Conservation (phyloP, 2,329 filamentous ascomycete genomes). For the Colletotrichum paranaense region DNA sequence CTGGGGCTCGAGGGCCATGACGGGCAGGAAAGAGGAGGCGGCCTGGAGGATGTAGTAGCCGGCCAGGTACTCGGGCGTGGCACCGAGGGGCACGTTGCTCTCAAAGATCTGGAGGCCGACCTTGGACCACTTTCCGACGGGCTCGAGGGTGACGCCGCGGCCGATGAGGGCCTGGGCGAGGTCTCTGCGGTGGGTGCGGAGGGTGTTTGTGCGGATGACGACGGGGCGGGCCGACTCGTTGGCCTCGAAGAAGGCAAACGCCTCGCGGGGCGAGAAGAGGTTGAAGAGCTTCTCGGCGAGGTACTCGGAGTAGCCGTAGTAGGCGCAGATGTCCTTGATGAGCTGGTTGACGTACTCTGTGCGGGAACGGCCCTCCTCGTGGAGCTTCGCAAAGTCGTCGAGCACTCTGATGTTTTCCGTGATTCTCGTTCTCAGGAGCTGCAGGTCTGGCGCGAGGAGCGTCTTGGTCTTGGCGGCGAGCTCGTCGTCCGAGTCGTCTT, state of each 20-base stretch:
- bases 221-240: conserved; percentile 95
- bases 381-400: conserved; percentile 86
- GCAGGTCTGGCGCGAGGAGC: conserved; percentile 86
- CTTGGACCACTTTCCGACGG: conserved; percentile 98
- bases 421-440: conserved; percentile 87
- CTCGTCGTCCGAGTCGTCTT: conserved; percentile 71
- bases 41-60: conserved; percentile 99
- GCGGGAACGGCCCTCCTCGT: conserved; percentile 83
- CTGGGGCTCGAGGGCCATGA: conserved; percentile 96
- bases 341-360: conserved; percentile 90
- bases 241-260: conserved; percentile 98
- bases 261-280: conserved; percentile 92
- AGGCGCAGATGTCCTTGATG: conserved; percentile 91
- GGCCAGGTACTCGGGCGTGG: conserved; percentile 96
- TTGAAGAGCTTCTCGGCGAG: conserved; percentile 96
- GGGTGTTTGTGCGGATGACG: conserved; percentile 96
- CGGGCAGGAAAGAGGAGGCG: conserved; percentile 94
- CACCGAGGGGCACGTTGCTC: conserved; percentile 84
- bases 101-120: conserved; percentile 98
- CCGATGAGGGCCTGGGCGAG: conserved; percentile 95
- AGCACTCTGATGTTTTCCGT: conserved; percentile 93
- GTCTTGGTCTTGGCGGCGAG: conserved; percentile 68
- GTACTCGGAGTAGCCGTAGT: conserved; percentile 96
- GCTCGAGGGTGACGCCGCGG: conserved; percentile 94
- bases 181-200: conserved; percentile 80